Evolutionary conservation across 805 yeast genomes (phyloP), one percentile per base, ranked within the genome.

Genomic region (Torulaspora microellipsoides): DNA sequence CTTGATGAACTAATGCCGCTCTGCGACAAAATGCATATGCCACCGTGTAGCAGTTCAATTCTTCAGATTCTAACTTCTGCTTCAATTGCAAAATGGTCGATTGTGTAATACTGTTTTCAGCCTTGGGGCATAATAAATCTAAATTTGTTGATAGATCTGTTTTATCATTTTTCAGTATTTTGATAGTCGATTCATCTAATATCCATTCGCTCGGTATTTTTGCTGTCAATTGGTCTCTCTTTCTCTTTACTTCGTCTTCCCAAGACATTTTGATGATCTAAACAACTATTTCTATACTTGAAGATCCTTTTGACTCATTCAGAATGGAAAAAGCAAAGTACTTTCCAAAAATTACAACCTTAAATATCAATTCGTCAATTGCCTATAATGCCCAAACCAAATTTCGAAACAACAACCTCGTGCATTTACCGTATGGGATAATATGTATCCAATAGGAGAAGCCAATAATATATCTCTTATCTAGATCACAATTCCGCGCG

Each of bases 1-100:
- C 62, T 54, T 79, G 83, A 46, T 77, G 81, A 2, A 76, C 75
- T 13, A 76, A 56, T 3, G 78, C 73, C 3, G 83, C 76, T 33
- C 84, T 59, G 54, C 78, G 78, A 52, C 79, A 71, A 56, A 73
- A 79, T 0, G 83, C 83, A 27, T 38, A 40, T 2, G 52, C 38
- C 3, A 55, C 49, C 6, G 51, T 51, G 14, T 38, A 39, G 38
- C 53, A 48, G 2, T 42, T 40, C 15, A 47, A 23, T 5, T 42
- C 34, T 17, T 33, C 34, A 3, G 15, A 25, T 8, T 30, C 17
- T 15, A 52, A 36, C 14, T 30, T 37, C 28, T 49, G 36, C 25
- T 34, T 40, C 34, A 52, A 42, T 28, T 48, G 34, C 17, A 49
- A 31, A 13, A 52, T 41, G 4, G 57, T 49, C n/a, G 50, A 46